Evolutionary conservation across 805 yeast species (phyloP).

Genomic region (Metschnikowia vanudenii): DNA sequence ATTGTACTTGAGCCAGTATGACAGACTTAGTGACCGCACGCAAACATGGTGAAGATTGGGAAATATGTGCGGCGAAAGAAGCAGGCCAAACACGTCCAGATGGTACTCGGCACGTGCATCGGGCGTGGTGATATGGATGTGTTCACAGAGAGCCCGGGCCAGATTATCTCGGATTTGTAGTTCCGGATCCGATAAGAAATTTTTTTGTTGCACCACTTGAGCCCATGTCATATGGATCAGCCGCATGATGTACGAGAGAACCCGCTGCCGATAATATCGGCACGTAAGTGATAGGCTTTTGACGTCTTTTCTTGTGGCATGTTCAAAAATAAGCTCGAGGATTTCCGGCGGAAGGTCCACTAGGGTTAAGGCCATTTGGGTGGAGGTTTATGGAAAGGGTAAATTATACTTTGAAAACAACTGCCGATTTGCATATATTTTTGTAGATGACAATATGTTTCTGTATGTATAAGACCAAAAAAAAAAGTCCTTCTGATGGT

Average conservation of each 20-base stretch:
- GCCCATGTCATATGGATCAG: slow-evolving; percentile 29
- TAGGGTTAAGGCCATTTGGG: slow-evolving; percentile 1
- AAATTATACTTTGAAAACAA: too few species aligned
- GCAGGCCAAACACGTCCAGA: slow-evolving; percentile 28
- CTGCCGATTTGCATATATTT: too few species aligned
- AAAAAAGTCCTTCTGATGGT: too few species aligned
- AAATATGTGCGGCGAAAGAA: slow-evolving; percentile 21
- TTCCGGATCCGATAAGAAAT: neutral
- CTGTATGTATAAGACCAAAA: too few species aligned
- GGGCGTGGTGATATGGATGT: slow-evolving; percentile 12
- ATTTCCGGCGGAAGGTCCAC: slow-evolving; percentile 17
- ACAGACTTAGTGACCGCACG: slow-evolving; percentile 36
- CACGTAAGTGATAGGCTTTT: slow-evolving; percentile 13
- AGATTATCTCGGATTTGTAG: neutral
- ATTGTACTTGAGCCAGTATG: slow-evolving; percentile 44
- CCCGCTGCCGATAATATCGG: slow-evolving; percentile 19
- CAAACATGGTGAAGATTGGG: slow-evolving; percentile 25
- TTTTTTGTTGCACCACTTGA: slow-evolving; percentile 15
- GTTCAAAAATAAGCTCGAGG: slow-evolving; percentile 12
- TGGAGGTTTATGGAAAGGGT: too few species aligned
- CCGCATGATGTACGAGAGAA: slow-evolving; percentile 21
- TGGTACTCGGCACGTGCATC: slow-evolving; percentile 25
- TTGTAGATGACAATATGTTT: too few species aligned
- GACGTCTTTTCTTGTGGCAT: slow-evolving; percentile 12
- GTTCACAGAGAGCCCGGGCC: slow-evolving; percentile 4